phyloP scores from a whole-genome alignment of 1,284 basidiomycete genomes.

The Leccinum subatratum region DNA sequence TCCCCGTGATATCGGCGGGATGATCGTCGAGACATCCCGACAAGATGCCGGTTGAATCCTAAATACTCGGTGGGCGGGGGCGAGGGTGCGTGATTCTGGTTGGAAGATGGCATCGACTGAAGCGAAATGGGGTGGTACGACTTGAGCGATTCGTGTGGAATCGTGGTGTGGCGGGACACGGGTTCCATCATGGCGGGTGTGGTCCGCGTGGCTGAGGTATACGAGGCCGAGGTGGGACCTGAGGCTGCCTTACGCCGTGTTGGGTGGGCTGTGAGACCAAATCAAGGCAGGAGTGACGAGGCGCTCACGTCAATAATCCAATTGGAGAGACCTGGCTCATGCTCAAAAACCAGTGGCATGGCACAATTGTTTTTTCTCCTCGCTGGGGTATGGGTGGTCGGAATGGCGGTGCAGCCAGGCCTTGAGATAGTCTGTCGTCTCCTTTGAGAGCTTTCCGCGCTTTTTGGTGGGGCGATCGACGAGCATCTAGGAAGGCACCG shows the following conservation, averaged over 20 bases:
- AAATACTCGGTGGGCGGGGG: constrained; percentile 24
- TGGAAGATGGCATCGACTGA: constrained; percentile 42
- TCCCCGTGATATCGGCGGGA: constrained; percentile 29
- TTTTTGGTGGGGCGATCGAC: constrained; percentile 72
- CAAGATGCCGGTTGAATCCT: constrained; percentile 30
- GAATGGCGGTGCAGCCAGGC: constrained; percentile 87
- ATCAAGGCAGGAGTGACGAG: constrained; percentile 12
- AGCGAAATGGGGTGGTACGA: constrained; percentile 72
- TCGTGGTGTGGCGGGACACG: constrained; percentile 38
- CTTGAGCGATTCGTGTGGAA: constrained; percentile 57
- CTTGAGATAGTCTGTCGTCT: constrained; percentile 84
- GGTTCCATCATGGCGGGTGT: constrained; percentile 41
- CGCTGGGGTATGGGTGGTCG: constrained; percentile 84
- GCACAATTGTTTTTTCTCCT: constrained; percentile 87
- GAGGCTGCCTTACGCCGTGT: constrained; percentile 68
- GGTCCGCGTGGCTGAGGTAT: constrained; percentile 46
- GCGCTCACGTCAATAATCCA: constrained; percentile 83
- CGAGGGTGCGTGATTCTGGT: constrained; percentile 26
- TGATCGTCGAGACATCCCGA: constrained; percentile 29
- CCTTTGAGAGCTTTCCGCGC: constrained; percentile 83
- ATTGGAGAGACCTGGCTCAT: constrained; percentile 82
- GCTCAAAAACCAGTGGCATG: constrained; percentile 78
- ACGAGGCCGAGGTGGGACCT: constrained; percentile 69
- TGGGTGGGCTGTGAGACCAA: constrained; percentile 30
- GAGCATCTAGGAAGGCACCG: constrained; percentile 50